A percentile compares a stretch with the other conserved stretches of the same genome.
Conservation (phyloP, 2,329 filamentous ascomycete genomes). For the Fonsecaea multimorphosa region DNA sequence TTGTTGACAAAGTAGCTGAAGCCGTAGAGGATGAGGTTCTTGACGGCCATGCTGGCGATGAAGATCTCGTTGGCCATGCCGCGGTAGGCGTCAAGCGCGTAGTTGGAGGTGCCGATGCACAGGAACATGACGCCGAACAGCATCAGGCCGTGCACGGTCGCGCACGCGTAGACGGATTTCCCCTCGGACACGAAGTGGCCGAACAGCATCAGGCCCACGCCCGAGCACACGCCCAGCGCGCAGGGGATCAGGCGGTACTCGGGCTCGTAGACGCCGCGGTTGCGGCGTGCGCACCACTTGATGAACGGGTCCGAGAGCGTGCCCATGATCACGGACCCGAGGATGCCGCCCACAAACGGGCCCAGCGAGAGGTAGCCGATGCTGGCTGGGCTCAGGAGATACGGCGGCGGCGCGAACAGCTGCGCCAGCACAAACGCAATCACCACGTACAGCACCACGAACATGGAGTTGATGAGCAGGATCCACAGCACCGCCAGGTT, state of each 20-base stretch:
- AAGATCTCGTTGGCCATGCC: conserved; percentile 53
- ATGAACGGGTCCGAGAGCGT: conserved; percentile 42
- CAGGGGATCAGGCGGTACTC: conserved; percentile 53
- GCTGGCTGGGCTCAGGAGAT: conserved; percentile 41
- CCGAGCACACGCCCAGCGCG: conserved; percentile 48
- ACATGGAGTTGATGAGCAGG: conserved; percentile 39
- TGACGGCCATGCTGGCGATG: conserved; percentile 53
- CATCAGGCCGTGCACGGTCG: conserved; percentile 29
- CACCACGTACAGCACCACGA: conserved; percentile 37
- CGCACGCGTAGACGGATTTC: conserved; percentile 15
- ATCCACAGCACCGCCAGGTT: conserved; percentile 41
- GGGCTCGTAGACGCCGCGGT: conserved; percentile 50
- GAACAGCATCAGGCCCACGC: conserved; percentile 56
- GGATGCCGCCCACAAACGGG: conserved; percentile 26
- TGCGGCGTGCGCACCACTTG: conserved; percentile 50
- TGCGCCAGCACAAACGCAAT: conserved; percentile 41
- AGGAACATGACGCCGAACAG: conserved; percentile 42
- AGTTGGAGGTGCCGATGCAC: conserved; percentile 56
- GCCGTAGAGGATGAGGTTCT: conserved; percentile 54
- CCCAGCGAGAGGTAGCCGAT: conserved; percentile 39
- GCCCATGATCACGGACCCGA: conserved; percentile 49
- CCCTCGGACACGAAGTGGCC: conserved; percentile 21
- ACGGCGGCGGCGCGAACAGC: conserved; percentile 42
- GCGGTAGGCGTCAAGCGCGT: conserved; percentile 57
- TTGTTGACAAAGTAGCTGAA: conserved; percentile 40